A percentile compares a stretch with the other conserved stretches of the same genome.
Conservation (phyloP, 176 grass and related monocot genomes). For the Rhipidocladum racemiflorum region DNA sequence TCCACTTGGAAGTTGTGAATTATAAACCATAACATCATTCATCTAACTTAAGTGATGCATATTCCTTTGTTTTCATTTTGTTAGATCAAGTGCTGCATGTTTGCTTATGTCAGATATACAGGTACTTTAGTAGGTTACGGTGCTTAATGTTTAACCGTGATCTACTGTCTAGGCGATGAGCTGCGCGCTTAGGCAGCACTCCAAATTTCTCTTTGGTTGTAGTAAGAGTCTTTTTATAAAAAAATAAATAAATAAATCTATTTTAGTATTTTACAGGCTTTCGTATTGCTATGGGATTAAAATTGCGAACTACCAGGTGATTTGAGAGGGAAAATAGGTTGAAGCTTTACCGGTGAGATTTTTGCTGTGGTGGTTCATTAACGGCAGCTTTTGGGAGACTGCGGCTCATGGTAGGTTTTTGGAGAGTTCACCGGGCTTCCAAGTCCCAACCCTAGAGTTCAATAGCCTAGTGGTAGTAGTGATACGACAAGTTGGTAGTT, state of each 20-base stretch:
- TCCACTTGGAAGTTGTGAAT: not conserved
- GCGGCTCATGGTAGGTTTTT: too few relatives aligned
- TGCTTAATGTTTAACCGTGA: not conserved
- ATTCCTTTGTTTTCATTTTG: not conserved
- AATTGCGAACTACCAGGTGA: not conserved
- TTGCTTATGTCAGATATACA: not conserved
- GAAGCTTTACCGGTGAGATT: too few relatives aligned
- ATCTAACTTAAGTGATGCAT: not conserved
- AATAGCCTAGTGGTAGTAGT: not conserved
- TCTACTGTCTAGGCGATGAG: not conserved
- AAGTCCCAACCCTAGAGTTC: not conserved
- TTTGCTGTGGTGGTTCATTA: not conserved
- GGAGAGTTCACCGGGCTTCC: not conserved
- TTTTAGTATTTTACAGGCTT: too few relatives aligned
- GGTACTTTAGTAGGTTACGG: not conserved
- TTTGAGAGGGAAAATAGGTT: too few relatives aligned
- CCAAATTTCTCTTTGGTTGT: too few relatives aligned
- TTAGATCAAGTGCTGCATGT: not conserved
- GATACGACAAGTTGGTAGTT: too few relatives aligned
- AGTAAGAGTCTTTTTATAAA: too few relatives aligned
- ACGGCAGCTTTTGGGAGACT: not conserved
- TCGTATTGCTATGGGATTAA: not conserved
- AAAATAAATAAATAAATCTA: too few relatives aligned
- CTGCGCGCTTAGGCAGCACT: too few relatives aligned
- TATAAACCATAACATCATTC: not conserved